phyloP scores from a whole-genome alignment of 371 early-diverging fungal species.

The Cokeromyces recurvatus region DNA sequence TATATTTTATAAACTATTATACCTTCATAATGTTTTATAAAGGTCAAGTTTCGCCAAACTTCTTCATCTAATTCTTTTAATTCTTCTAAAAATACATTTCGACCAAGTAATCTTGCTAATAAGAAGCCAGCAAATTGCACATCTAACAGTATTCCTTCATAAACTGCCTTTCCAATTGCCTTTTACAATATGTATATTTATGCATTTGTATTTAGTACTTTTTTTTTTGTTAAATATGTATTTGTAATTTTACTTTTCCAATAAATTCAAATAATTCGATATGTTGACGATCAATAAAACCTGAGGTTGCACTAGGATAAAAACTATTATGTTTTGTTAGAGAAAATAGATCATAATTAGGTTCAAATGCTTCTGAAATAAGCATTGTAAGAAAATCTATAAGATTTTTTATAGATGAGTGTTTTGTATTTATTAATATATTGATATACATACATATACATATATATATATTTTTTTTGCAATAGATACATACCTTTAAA shows the following conservation, averaged over 20 bases:
- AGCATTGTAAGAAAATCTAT: slow-evolving; percentile 82
- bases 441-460: no score
- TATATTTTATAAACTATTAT: neutral
- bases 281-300: slow-evolving; percentile 44
- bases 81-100: slow-evolving; percentile 75
- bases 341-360: slow-evolving; percentile 66
- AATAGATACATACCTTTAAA: slow-evolving; percentile 74
- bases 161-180: slow-evolving; percentile 86
- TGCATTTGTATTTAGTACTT: neutral
- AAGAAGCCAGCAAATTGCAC: slow-evolving; percentile 86
- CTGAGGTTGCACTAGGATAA: slow-evolving; percentile 61
- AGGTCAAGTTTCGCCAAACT: slow-evolving; percentile 74
- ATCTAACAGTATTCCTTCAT: slow-evolving; percentile 86
- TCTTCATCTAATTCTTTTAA: slow-evolving; percentile 77
- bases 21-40: slow-evolving; percentile 75
- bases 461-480: no score
- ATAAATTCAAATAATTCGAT: slow-evolving; percentile 73
- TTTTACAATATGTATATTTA: slow-evolving; percentile 3
- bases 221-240: no score
- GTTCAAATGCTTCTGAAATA: slow-evolving; percentile 73
- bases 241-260: slow-evolving; percentile 52
- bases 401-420: slow-evolving; percentile 5
- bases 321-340: slow-evolving; percentile 63
- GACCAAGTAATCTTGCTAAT: slow-evolving; percentile 74
- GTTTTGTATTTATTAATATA: no score